These are phyloP conservation scores for Croton setiger DNA, from an alignment of 441 rosid genomes.

Conservation along the genomic window DNA sequence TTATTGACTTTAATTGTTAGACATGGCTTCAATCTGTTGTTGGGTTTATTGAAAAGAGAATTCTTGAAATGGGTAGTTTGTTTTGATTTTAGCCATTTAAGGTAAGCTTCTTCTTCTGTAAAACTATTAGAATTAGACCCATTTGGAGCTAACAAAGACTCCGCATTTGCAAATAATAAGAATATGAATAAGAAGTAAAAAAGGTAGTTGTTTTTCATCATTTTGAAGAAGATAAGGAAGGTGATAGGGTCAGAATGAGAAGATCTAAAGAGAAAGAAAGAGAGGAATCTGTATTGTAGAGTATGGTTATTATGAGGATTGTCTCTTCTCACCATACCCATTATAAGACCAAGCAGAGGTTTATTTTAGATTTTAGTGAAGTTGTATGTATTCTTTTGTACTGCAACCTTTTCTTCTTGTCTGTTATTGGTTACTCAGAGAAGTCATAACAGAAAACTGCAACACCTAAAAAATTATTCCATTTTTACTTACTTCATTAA, in stretches of 20 bases:
- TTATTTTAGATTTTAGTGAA: not conserved
- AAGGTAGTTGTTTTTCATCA: conserved; percentile 23
- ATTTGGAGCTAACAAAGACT: conserved; percentile 12
- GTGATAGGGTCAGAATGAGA: not conserved
- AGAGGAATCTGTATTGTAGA: conserved; percentile 15
- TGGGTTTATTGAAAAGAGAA: conserved; percentile 26
- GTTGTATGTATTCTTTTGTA: not conserved
- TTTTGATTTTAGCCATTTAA: conserved; percentile 31
- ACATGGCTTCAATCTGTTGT: conserved; percentile 39
- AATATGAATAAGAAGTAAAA: conserved; percentile 12
- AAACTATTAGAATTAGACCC: conserved; percentile 21
- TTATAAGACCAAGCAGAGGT: conserved; percentile 25
- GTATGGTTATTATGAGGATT: conserved; percentile 19
- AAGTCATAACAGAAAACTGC: conserved; percentile 1
- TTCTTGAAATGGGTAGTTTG: conserved; percentile 28
- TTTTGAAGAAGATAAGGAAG: conserved; percentile 5
- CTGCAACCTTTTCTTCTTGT: conserved; percentile 19
- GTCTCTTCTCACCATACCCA: conserved; percentile 17
- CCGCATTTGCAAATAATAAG: conserved; percentile 26
- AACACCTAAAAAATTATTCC: not conserved
- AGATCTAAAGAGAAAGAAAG: not conserved
- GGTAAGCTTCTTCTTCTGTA: conserved; percentile 25
- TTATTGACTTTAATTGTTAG: conserved; percentile 31
- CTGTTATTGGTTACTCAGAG: conserved; percentile 20
- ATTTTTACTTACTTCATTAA: no score